Base-by-base conservation (phyloP, 1,284 basidiomycete species). In the Gymnopus androsaceus region DNA sequence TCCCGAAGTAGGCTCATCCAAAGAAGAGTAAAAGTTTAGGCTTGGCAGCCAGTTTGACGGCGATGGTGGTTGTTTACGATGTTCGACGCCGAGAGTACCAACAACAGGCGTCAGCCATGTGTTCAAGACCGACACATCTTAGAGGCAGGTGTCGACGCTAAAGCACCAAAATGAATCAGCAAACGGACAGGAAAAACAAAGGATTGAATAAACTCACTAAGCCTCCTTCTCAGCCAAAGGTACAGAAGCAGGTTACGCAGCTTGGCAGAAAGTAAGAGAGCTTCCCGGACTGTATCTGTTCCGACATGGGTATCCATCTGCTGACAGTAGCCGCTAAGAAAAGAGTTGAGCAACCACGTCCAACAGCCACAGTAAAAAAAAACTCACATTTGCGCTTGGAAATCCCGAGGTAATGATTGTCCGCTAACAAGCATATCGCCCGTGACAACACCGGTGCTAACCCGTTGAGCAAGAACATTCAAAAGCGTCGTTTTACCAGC, bases 391-490 rank as follows among this genome's bases (percentile, higher is more conserved):
- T 87, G 83, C 1, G 82, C 76, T 60, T 86, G 84, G 82, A 94
- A 94, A 64, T 90, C 88, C 14, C 69, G 66, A 14, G 89, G 89
- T 44, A 90, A 78, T 4, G 77, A 67, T 44, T 84, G 79, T 1
- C 91, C 92, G 61, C 91, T 90, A 59, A 95, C 87, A 52, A 92
- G 81, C 55, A 82, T 81, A 56, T 92, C 86, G 8, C 92, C 92
- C 4, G 76, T 78, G 49, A 95, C 83, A 23, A 92, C 84, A 49
- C 92, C 92, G 58, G 79, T 82, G 33, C 76, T 81, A 23, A 85
- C 84, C 36, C 92, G 84, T 61, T 87, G 81, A 1, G 92, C 92
- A 15, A 94, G 78, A 34, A 55, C 59, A 58, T 78, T 77, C n/a
- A 79, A 59, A 1, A 77, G 64, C 0, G 76, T 78, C 0, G 76